phyloP scores from a whole-genome alignment of 768 basidiomycete genomes.

The Mycena polygramma region DNA sequence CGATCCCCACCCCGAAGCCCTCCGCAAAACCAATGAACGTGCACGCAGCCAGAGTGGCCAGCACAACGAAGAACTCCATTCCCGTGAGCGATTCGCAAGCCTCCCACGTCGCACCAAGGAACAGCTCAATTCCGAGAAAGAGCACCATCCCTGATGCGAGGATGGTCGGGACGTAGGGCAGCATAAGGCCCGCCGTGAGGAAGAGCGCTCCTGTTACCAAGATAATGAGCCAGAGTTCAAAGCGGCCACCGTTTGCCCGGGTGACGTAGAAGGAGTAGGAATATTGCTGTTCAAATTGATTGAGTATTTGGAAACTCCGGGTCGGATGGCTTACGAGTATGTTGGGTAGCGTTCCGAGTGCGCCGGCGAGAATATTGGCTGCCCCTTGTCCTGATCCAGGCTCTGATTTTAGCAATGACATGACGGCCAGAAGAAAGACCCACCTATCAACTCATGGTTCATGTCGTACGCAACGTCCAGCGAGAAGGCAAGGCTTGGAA shows the following conservation, averaged over 20 bases:
- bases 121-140: slow-evolving; percentile 42
- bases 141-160: slow-evolving; percentile 40
- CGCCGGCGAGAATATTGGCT: slow-evolving; percentile 40
- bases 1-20: slow-evolving; percentile 44
- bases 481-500: slow-evolving; percentile 41
- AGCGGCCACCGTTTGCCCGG: slow-evolving; percentile 41
- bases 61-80: slow-evolving; percentile 39
- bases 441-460: slow-evolving; percentile 42
- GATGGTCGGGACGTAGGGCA: slow-evolving; percentile 43
- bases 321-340: slow-evolving; percentile 32
- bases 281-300: slow-evolving; percentile 28
- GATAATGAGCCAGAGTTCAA: slow-evolving; percentile 37
- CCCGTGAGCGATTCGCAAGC: slow-evolving; percentile 34
- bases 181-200: slow-evolving; percentile 34
- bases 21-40: slow-evolving; percentile 43
- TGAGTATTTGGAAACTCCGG: background rate
- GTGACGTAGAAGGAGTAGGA: slow-evolving; percentile 42
- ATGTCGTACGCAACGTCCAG: slow-evolving; percentile 43
- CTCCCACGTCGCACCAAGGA: slow-evolving; percentile 42
- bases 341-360: slow-evolving; percentile 40
- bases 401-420: background rate
- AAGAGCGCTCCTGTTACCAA: slow-evolving; percentile 37
- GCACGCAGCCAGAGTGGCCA: slow-evolving; percentile 39
- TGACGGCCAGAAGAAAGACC: background rate
- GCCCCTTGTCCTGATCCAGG: slow-evolving; percentile 36